phyloP scores from a whole-genome alignment of 2,329 filamentous ascomycete genomes.

The Nothophoma quercina region DNA sequence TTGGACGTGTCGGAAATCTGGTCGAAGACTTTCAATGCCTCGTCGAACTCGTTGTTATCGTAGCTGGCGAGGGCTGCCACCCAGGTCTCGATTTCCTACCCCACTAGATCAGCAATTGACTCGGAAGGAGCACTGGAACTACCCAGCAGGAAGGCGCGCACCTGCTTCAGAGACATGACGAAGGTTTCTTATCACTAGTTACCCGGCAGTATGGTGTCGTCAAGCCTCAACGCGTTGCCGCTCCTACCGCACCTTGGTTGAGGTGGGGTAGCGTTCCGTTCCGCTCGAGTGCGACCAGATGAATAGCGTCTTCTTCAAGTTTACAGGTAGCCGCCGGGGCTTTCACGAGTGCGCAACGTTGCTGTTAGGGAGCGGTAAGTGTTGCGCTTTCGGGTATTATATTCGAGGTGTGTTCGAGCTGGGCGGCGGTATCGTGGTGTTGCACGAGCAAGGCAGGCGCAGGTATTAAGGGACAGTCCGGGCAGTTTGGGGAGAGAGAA shows the following conservation, averaged over 20 bases:
- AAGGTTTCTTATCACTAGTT: constrained; percentile 41
- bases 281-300: constrained; percentile 31
- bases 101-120: constrained; percentile 36
- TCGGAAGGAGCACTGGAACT: constrained; percentile 17
- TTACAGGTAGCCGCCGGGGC: constrained; percentile 43
- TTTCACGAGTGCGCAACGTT: constrained; percentile 23
- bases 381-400: constrained; percentile 24
- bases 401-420: constrained; percentile 17
- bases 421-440: constrained; percentile 17
- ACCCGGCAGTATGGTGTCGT: constrained; percentile 53
- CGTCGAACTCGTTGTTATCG: constrained; percentile 97
- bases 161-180: constrained; percentile 61
- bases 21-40: constrained; percentile 82
- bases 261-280: constrained; percentile 25
- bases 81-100: constrained; percentile 98
- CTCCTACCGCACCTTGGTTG: constrained; percentile 38
- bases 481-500: constrained; percentile 30
- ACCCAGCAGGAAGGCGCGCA: constrained; percentile 29
- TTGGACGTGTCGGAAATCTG: constrained; percentile 94
- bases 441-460: constrained; percentile 21
- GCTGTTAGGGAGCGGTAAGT: constrained; percentile 22
- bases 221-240: constrained; percentile 39
- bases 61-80: constrained; percentile 89
- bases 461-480: constrained; percentile 34
- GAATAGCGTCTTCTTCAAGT: constrained; percentile 20